Conservation (phyloP, 345 rosid genomes). For the Ricinus communis region DNA sequence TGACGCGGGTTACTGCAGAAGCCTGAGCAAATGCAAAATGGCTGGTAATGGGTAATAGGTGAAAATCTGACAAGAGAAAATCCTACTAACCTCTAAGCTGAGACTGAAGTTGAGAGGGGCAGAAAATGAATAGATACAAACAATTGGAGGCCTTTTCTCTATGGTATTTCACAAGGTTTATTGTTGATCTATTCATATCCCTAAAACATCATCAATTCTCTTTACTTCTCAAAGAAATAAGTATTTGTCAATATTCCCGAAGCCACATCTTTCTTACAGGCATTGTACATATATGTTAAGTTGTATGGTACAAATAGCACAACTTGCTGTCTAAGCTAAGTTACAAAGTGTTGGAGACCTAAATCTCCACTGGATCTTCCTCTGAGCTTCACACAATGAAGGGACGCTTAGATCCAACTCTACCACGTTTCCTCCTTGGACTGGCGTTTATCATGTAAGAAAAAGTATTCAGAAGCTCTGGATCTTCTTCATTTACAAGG, state of each 20-base stretch:
- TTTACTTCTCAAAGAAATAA: neutral
- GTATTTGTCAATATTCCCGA: neutral
- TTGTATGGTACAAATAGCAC: neutral
- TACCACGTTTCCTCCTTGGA: conserved; percentile 68
- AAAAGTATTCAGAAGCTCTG: conserved; percentile 60
- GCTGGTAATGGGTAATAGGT: too few relatives aligned
- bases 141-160: neutral
- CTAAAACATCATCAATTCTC: neutral
- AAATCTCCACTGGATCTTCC: too few relatives aligned
- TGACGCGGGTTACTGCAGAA: too few relatives aligned
- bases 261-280: neutral
- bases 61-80: too few relatives aligned
- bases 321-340: neutral
- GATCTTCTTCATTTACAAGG: conserved; percentile 66
- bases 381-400: conserved; percentile 7
- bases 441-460: conserved; percentile 64
- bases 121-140: neutral
- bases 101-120: too few relatives aligned
- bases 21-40: too few relatives aligned
- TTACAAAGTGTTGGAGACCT: neutral
- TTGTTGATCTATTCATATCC: neutral
- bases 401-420: conserved; percentile 18
- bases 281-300: too few relatives aligned
- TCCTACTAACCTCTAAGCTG: too few relatives aligned
- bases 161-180: neutral